These are phyloP conservation scores for Aspergillus tubingensis DNA, from an alignment of 2,329 filamentous ascomycete genomes.

Conservation along the genomic window DNA sequence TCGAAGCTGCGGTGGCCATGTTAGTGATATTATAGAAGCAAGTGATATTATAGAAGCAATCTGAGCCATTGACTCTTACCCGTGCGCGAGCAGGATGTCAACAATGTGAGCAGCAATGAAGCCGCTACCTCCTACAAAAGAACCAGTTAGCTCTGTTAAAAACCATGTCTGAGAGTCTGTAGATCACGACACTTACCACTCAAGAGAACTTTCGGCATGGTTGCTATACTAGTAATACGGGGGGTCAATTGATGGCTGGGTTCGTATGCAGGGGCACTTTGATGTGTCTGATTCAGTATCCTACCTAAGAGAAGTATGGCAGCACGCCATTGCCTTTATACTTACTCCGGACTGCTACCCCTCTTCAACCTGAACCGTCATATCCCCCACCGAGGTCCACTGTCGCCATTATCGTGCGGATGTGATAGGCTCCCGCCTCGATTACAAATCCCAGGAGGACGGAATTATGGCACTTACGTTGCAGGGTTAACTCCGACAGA, in stretches of 20 bases:
- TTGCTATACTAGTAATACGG: constrained; percentile 8
- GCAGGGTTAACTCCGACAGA: neutral
- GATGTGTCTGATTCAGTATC: too few relatives aligned
- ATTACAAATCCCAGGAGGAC: neutral
- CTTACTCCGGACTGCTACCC: constrained; percentile 3
- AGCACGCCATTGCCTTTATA: constrained; percentile 2
- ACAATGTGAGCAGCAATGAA: constrained; percentile 69
- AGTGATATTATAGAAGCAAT: neutral
- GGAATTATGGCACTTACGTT: neutral
- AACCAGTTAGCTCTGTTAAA: constrained; percentile 17
- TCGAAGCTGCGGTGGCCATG: constrained; percentile 50
- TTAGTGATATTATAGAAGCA: constrained; percentile 5
- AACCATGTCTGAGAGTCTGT: neutral
- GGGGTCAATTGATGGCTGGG: neutral
- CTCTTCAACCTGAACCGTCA: constrained; percentile 6
- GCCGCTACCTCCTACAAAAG: constrained; percentile 57
- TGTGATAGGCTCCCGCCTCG: constrained; percentile 12
- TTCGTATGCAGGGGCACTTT: too few relatives aligned
- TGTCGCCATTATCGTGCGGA: constrained; percentile 9
- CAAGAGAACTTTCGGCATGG: constrained; percentile 44
- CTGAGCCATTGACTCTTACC: constrained; percentile 31
- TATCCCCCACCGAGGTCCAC: constrained; percentile 16
- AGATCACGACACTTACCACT: constrained; percentile 30
- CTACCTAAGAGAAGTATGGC: neutral
- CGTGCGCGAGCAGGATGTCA: constrained; percentile 58